Percentiles rank a stretch among this genome's conserved stretches.
Evolutionary conservation across 176 grass and related monocot species (phyloP).

Genomic region (Phoenix roebelenii): DNA sequence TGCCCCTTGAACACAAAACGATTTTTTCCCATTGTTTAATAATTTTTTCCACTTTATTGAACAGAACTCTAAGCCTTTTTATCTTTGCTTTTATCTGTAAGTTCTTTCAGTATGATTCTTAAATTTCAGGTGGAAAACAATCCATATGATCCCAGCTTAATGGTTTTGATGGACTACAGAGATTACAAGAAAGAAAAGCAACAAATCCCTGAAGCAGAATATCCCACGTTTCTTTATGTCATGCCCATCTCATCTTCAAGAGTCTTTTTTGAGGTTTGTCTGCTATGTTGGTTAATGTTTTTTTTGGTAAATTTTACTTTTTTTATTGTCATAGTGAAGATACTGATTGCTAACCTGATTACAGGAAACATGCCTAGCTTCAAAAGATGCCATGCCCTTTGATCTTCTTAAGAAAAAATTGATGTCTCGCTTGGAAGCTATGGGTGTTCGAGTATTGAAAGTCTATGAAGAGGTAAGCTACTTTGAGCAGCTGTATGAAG

Average conservation of each 20-base stretch:
- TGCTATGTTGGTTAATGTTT: slow-evolving; percentile 1
- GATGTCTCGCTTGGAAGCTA: slow-evolving; percentile 68
- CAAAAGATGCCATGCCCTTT: slow-evolving; percentile 93
- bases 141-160: slow-evolving; percentile 91
- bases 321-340: slow-evolving; percentile 3
- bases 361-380: slow-evolving; percentile 97
- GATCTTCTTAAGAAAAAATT: slow-evolving; percentile 91
- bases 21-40: too few relatives aligned
- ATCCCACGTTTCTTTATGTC: slow-evolving; percentile 94
- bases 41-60: too few relatives aligned
- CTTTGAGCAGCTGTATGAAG: not conserved
- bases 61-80: too few relatives aligned
- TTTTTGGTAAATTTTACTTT: slow-evolving; percentile 2
- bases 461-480: slow-evolving; percentile 69
- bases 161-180: slow-evolving; percentile 99
- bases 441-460: slow-evolving; percentile 75
- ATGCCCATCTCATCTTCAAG: slow-evolving; percentile 91
- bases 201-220: slow-evolving; percentile 44
- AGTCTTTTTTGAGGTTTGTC: slow-evolving; percentile 81
- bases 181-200: slow-evolving; percentile 57
- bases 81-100: slow-evolving; percentile 14
- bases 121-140: slow-evolving; percentile 92
- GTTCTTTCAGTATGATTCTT: slow-evolving; percentile 28
- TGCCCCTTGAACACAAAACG: too few relatives aligned
- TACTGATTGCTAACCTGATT: slow-evolving; percentile 16